These are phyloP conservation scores for Drosera spatulata DNA, from an alignment of 179 eudicot genomes.

Conservation along the genomic window DNA sequence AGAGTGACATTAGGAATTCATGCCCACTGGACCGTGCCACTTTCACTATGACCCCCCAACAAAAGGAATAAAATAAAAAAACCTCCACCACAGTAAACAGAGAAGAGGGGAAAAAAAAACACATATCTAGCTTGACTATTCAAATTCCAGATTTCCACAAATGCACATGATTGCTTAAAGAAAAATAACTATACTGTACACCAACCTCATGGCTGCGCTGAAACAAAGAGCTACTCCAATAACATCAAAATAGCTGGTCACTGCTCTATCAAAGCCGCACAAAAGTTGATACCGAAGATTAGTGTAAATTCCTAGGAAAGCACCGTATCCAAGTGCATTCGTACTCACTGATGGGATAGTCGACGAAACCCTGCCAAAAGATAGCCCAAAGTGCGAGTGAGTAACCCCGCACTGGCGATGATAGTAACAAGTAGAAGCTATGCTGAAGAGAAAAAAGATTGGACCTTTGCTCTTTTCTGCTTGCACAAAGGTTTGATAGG, in stretches of 20 bases:
- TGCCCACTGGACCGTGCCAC: too few relatives aligned
- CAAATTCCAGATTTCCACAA: too few relatives aligned
- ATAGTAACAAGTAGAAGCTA: background rate
- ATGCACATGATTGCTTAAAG: too few relatives aligned
- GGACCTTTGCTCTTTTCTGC: slow-evolving; percentile 82
- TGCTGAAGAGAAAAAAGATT: background rate
- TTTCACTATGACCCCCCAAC: too few relatives aligned
- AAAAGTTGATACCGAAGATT: slow-evolving; percentile 81
- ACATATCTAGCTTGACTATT: too few relatives aligned
- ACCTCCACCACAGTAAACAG: too few relatives aligned
- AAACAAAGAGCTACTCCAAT: slow-evolving; percentile 66
- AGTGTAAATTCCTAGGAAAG: slow-evolving; percentile 77
- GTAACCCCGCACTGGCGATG: background rate
- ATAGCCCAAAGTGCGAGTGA: background rate
- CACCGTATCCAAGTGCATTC: slow-evolving; percentile 91
- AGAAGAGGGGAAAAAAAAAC: too few relatives aligned
- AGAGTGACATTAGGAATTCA: too few relatives aligned
- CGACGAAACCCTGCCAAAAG: slow-evolving; percentile 57
- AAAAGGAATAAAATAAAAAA: too few relatives aligned
- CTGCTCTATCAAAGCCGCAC: slow-evolving; percentile 67
- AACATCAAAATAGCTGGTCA: slow-evolving; percentile 70
- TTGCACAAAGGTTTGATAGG: slow-evolving; percentile 49
- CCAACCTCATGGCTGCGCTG: slow-evolving; percentile 78
- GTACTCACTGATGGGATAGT: slow-evolving; percentile 64
- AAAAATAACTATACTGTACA: background rate